Evolutionary conservation across 2,329 filamentous ascomycete species (phyloP).

Genomic region (Knufia petricola): DNA sequence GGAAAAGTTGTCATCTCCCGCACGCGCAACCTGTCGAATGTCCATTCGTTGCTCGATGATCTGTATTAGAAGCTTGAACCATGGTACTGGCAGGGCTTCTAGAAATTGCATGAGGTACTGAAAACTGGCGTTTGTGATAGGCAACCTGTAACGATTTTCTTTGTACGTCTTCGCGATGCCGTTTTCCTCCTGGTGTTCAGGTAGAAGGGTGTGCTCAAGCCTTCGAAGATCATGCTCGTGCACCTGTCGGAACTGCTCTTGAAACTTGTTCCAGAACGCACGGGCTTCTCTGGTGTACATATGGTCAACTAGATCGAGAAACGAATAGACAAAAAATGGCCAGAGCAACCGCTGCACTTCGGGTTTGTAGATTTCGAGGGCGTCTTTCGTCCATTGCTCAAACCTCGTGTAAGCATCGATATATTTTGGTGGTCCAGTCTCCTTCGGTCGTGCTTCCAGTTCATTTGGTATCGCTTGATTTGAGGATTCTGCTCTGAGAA

Average conservation of each 20-base stretch:
- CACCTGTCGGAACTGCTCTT: conserved; percentile 64
- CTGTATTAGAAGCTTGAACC: conserved; percentile 66
- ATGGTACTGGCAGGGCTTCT: conserved; percentile 73
- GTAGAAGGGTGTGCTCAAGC: conserved; percentile 63
- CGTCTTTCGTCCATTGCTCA: conserved; percentile 78
- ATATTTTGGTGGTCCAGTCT: conserved; percentile 60
- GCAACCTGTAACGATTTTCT: conserved; percentile 79
- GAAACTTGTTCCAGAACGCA: conserved; percentile 50
- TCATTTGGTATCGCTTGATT: conserved; percentile 64
- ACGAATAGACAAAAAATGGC: conserved; percentile 92
- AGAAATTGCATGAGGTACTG: conserved; percentile 78
- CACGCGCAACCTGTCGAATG: conserved; percentile 50
- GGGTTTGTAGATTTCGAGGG: conserved; percentile 90
- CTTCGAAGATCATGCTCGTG: conserved; percentile 71
- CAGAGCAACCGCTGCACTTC: conserved; percentile 82
- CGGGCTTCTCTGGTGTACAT: conserved; percentile 47
- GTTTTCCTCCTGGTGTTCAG: conserved; percentile 70
- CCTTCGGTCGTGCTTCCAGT: conserved; percentile 12
- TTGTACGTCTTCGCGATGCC: conserved; percentile 69
- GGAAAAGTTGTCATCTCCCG: conserved; percentile 48
- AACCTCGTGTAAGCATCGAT: conserved; percentile 63
- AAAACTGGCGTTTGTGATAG: conserved; percentile 76
- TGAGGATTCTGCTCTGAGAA: conserved; percentile 81
- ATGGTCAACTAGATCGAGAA: conserved; percentile 65
- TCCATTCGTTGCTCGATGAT: conserved; percentile 57